phyloP scores from a whole-genome alignment of 306 rosid genomes.

The Fragaria vesca region DNA sequence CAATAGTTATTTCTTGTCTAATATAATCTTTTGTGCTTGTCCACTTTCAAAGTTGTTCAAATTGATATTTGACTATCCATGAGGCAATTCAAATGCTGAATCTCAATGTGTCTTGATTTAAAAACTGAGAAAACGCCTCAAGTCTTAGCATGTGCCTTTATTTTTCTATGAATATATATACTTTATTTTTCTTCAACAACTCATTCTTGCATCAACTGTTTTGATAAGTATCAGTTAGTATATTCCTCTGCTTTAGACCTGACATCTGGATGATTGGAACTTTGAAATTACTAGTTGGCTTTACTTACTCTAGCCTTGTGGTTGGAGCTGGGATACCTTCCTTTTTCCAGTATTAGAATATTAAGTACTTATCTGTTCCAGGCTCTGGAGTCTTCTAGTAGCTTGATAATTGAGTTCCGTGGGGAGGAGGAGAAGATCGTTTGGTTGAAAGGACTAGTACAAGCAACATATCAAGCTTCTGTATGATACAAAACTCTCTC shows the following conservation, averaged over 20 bases:
- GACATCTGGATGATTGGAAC: not conserved
- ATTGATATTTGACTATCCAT: not conserved
- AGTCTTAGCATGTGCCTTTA: not conserved
- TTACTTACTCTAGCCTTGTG: slow-evolving; percentile 7
- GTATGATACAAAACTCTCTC: slow-evolving; percentile 39
- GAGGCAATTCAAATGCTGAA: not conserved
- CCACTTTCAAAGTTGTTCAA: slow-evolving; percentile 11
- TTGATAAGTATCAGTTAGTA: not conserved
- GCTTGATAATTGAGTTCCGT: slow-evolving; percentile 77
- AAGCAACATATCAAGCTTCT: slow-evolving; percentile 96
- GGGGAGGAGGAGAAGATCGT: slow-evolving; percentile 64
- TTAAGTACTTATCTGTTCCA: slow-evolving; percentile 24
- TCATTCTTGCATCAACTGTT: not conserved
- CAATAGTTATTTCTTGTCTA: not conserved
- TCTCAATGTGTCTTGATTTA: not conserved
- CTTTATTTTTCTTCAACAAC: not conserved
- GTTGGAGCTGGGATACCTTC: not conserved
- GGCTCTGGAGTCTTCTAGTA: slow-evolving; percentile 91
- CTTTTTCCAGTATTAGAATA: not conserved
- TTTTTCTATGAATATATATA: not conserved
- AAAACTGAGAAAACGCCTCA: not conserved
- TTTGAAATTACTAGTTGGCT: not conserved
- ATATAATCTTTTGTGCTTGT: not conserved
- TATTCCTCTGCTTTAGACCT: not conserved
- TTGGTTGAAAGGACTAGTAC: slow-evolving; percentile 78